Percentiles rank a stretch among this genome's conserved stretches.
phyloP scores from a whole-genome alignment of 345 rosid species.

The Salix purpurea region DNA sequence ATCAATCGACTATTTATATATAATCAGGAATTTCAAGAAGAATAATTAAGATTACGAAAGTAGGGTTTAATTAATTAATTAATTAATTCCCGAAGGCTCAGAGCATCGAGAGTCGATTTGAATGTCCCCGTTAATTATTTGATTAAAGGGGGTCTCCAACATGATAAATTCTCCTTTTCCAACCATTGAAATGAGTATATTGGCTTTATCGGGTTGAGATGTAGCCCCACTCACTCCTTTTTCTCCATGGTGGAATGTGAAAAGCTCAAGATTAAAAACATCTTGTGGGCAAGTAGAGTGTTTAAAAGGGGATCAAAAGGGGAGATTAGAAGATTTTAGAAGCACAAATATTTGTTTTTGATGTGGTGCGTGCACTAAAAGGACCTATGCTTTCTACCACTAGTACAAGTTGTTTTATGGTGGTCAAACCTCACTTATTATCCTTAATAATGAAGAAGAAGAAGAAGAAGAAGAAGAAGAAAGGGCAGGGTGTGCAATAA shows the following conservation, averaged over 20 bases:
- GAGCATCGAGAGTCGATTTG: too few species aligned
- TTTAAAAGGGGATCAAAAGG: not conserved
- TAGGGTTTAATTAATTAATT: too few species aligned
- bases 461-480: too few species aligned
- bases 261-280: not conserved
- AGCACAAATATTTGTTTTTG: not conserved
- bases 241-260: not conserved
- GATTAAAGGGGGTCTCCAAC: not conserved
- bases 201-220: not conserved
- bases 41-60: too few species aligned
- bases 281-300: not conserved
- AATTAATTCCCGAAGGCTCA: too few species aligned
- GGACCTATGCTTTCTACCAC: constrained; percentile 8
- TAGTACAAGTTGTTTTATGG: not conserved
- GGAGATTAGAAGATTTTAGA: not conserved
- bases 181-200: constrained; percentile 8
- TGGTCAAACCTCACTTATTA: constrained; percentile 2
- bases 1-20: too few species aligned
- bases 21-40: too few species aligned
- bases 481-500: not conserved
- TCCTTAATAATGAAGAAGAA: not conserved
- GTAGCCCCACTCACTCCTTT: not conserved
- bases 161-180: not conserved
- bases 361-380: not conserved
- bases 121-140: not conserved